Evolutionary conservation across 805 yeast genomes (phyloP).

Genomic region (Naumovozyma dairenensis): DNA sequence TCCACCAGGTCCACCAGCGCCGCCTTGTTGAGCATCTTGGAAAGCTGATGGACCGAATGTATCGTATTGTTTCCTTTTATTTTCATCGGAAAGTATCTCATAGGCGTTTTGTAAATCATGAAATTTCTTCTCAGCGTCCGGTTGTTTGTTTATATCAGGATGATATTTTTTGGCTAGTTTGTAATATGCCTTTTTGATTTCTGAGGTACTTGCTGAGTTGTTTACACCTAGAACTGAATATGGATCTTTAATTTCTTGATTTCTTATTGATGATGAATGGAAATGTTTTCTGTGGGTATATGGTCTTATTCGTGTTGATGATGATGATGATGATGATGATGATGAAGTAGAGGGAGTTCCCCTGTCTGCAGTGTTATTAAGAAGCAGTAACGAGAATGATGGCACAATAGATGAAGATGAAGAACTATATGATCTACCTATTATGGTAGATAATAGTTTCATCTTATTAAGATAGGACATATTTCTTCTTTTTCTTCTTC

Average conservation of each 20-base stretch:
- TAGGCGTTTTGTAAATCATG: slow-evolving; percentile 92
- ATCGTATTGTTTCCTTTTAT: slow-evolving; percentile 81
- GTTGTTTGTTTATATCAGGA: slow-evolving; percentile 93
- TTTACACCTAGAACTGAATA: slow-evolving; percentile 75
- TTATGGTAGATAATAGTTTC: too few species aligned
- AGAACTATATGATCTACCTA: too few species aligned
- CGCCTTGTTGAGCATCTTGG: slow-evolving; percentile 47
- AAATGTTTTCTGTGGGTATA: too few species aligned
- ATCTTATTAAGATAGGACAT: too few species aligned
- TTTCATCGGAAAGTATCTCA: slow-evolving; percentile 78
- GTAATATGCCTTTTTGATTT: slow-evolving; percentile 90
- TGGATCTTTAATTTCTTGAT: slow-evolving; percentile 50
- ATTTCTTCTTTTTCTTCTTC: too few species aligned
- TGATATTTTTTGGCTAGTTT: slow-evolving; percentile 88
- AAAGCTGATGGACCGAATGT: slow-evolving; percentile 86
- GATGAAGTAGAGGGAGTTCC: too few species aligned
- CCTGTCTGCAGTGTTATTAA: too few species aligned
- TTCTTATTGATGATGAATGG: slow-evolving; percentile 11
- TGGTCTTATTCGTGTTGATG: too few species aligned
- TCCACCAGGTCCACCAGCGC: slow-evolving; percentile 42
- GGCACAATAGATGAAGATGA: too few species aligned
- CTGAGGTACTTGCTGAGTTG: slow-evolving; percentile 60
- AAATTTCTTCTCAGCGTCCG: slow-evolving; percentile 77
- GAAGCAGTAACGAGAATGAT: too few species aligned
- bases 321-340: too few species aligned